phyloP scores from a whole-genome alignment of 345 rosid genomes.

The Arabidopsis thaliana region TAIR10.1 NC_003074.8:22154501-22155000 shows the following conservation, averaged over 20 bases:
- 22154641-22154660: slow-evolving; percentile 89
- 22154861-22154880: slow-evolving; percentile 78
- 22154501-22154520: background rate
- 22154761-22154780: slow-evolving; percentile 82
- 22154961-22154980: slow-evolving; percentile 52
- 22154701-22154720: background rate
- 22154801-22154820: slow-evolving; percentile 78
- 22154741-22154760: slow-evolving; percentile 15
- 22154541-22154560: slow-evolving; percentile 67
- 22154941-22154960: slow-evolving; percentile 86
- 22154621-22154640: slow-evolving; percentile 83
- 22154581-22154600: slow-evolving; percentile 66
- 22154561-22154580: slow-evolving; percentile 69
- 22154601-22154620: slow-evolving; percentile 62
- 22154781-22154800: slow-evolving; percentile 60
- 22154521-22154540: slow-evolving; percentile 59
- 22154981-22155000: background rate
- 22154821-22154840: slow-evolving; percentile 77
- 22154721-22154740: background rate
- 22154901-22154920: slow-evolving; percentile 92
- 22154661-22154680: slow-evolving; percentile 78
- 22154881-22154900: slow-evolving; percentile 90
- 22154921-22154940: slow-evolving; percentile 93
- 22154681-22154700: background rate
- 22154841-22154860: slow-evolving; percentile 77